These are phyloP conservation scores for Pythium brachiatum DNA, from an alignment of 352 stramenopile genomes.

Conservation along the genomic window DNA sequence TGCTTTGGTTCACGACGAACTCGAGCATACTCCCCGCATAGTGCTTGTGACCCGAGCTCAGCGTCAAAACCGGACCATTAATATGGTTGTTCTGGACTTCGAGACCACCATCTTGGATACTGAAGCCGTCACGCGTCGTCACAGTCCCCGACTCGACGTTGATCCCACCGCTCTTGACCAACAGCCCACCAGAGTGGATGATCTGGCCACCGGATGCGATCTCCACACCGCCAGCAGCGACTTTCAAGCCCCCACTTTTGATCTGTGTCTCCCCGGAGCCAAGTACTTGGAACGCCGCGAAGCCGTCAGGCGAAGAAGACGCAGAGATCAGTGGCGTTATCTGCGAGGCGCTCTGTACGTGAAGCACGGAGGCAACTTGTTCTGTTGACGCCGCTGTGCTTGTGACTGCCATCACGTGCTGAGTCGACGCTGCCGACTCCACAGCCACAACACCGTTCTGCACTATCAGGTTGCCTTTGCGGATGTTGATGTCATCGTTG, in stretches of 20 bases:
- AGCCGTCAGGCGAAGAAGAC: slow-evolving; percentile 16
- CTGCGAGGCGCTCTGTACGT: slow-evolving; percentile 26
- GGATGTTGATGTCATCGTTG: slow-evolving; percentile 35
- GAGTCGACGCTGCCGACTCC: not conserved
- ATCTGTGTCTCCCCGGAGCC: slow-evolving; percentile 50
- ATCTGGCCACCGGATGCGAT: slow-evolving; percentile 57
- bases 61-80: slow-evolving; percentile 43
- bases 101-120: slow-evolving; percentile 61
- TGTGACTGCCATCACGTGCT: not conserved
- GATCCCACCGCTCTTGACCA: slow-evolving; percentile 52
- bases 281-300: slow-evolving; percentile 54
- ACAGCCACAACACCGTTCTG: slow-evolving; percentile 40
- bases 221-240: slow-evolving; percentile 46
- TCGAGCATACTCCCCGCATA: slow-evolving; percentile 55
- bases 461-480: slow-evolving; percentile 40
- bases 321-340: slow-evolving; percentile 10
- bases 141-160: slow-evolving; percentile 48
- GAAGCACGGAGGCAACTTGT: slow-evolving; percentile 5
- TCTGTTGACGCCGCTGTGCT: slow-evolving; percentile 2
- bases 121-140: slow-evolving; percentile 55
- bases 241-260: slow-evolving; percentile 49
- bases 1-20: slow-evolving; percentile 40
- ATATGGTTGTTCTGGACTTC: slow-evolving; percentile 38
- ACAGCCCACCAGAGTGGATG: slow-evolving; percentile 57
- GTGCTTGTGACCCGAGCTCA: slow-evolving; percentile 42